Conservation (phyloP, 495 filamentous ascomycete species). For the Aspergillus avenaceus region DNA sequence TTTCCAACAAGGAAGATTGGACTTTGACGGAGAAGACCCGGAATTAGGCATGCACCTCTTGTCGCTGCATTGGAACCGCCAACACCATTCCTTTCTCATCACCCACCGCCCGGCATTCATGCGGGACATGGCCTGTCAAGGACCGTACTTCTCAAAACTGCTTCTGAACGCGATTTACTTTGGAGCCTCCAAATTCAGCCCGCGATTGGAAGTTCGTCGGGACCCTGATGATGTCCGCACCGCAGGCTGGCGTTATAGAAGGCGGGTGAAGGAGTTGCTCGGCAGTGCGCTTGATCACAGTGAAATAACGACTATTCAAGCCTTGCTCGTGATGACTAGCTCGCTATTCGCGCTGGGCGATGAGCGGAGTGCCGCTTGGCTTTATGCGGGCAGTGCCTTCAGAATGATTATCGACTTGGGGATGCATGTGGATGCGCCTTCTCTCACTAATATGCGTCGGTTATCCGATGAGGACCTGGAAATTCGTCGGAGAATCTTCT, state of each 20-base stretch:
- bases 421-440: constrained; percentile 27
- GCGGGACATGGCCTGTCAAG: constrained; percentile 34
- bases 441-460: constrained; percentile 7
- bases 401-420: constrained; percentile 46
- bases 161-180: constrained; percentile 47
- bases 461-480: constrained; percentile 25
- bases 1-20: constrained; percentile 22
- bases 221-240: constrained; percentile 32
- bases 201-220: constrained; percentile 24
- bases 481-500: constrained; percentile 19
- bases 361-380: constrained; percentile 41
- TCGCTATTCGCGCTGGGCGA: constrained; percentile 35
- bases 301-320: constrained; percentile 44
- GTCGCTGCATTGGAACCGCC: constrained; percentile 36
- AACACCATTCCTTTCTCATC: constrained; percentile 29
- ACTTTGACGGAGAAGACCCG: constrained; percentile 40
- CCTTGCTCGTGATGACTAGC: constrained; percentile 36
- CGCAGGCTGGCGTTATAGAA: constrained; percentile 33
- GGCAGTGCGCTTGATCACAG: constrained; percentile 34
- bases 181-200: constrained; percentile 32
- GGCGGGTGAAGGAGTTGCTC: constrained; percentile 37
- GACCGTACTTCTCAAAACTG: constrained; percentile 43
- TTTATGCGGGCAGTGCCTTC: constrained; percentile 42
- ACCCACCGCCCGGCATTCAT: constrained; percentile 33
- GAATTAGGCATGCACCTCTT: constrained; percentile 39